Evolutionary conservation across 371 early-diverging fungal genomes (phyloP), one percentile per base, ranked within the genome.

Genomic region (Synchytrium microbalum): DNA sequence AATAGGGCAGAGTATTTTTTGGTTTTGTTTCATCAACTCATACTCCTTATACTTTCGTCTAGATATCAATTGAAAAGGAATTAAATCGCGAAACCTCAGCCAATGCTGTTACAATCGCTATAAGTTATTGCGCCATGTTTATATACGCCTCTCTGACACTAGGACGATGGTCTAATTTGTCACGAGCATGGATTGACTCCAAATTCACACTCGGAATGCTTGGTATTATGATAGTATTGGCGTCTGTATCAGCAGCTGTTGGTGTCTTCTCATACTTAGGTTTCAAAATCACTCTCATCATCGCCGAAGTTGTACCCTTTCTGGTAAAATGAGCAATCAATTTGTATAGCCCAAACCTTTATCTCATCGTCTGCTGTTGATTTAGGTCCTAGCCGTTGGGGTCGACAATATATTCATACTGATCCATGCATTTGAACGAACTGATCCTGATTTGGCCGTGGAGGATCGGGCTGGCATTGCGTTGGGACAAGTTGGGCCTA

Each of bases 401-500:
- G 90, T 89, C 0, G 90, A 89, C 68, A 89, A 89, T 60, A 86
- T 89, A 32, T 89, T 89, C 66, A 84, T 89, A 54, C 76, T 89
- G 3, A 83, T 83, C 54, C 84, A 89, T 51, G 86, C 85, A 65
- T 86, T 83, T 69, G 80, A 79, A 26, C 69, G 87, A 28, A 55
- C 56, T n/a, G 64, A 64, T n/a, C 14, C 60, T 8, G 61, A 66
- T 29, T 60, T 19, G 2, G 2, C 53, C 3, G 33, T 66, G 3
- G 69, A 68, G n/a, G 63, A 59, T 23, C 23, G 54, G 5, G n/a
- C 24, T 38, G 54, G 23, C 30, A 30, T 59, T 8, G 60, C 86
- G 0, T 66, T 88, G 38, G 81, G 83, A 1, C 72, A 78, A 13
- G 85, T 87, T 79, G 90, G 90, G 0, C 90, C 90, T 0, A 84